Conservation (phyloP, 768 basidiomycete genomes). For the Paxillus rubicundulus region DNA sequence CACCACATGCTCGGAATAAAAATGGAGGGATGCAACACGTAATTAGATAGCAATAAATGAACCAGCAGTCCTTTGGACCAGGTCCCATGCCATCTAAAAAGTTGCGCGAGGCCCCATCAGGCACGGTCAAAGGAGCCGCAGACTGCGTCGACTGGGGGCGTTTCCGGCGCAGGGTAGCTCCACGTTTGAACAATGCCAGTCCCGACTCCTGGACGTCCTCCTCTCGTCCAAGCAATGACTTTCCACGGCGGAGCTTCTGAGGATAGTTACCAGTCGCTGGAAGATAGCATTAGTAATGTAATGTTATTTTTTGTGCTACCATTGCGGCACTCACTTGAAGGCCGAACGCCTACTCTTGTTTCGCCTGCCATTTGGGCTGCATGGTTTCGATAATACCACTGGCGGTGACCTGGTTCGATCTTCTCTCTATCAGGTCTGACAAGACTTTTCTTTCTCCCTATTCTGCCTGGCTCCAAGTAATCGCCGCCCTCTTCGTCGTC, state of each 20-base stretch:
- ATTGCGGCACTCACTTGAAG: constrained; percentile 65
- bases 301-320: background rate
- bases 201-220: constrained; percentile 91
- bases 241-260: constrained; percentile 69
- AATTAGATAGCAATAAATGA: constrained; percentile 86
- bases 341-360: constrained; percentile 67
- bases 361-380: constrained; percentile 76
- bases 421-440: constrained; percentile 93
- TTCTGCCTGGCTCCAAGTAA: constrained; percentile 46
- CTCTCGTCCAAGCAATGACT: constrained; percentile 86
- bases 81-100: constrained; percentile 76
- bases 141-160: constrained; percentile 44
- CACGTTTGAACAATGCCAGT: constrained; percentile 86
- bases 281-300: constrained; percentile 3
- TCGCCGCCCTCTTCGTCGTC: constrained; percentile 33
- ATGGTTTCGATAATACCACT: constrained; percentile 92
- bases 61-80: constrained; percentile 92
- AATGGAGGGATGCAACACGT: constrained; percentile 83
- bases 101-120: constrained; percentile 39
- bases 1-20: constrained; percentile 75
- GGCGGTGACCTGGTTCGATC: constrained; percentile 90
- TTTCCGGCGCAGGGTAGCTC: constrained; percentile 75
- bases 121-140: constrained; percentile 36
- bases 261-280: constrained; percentile 81
- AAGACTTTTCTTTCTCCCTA: constrained; percentile 86